Evolutionary conservation across 805 yeast genomes (phyloP), one percentile per base, ranked within the genome.

Genomic region (Wickerhamiella parazyma): DNA sequence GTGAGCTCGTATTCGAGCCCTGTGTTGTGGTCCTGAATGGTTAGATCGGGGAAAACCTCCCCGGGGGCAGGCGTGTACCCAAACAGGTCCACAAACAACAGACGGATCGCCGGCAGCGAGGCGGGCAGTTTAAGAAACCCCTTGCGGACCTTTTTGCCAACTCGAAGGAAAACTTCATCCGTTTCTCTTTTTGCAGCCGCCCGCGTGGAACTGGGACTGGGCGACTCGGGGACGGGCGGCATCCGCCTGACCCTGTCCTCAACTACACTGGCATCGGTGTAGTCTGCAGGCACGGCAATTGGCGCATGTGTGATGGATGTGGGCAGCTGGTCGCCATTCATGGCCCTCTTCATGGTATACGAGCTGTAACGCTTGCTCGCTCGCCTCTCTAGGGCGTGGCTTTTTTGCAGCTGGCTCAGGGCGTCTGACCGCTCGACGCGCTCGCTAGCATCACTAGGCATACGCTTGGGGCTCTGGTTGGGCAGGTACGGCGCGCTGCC

Each of bases 361-460:
- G 96, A 95, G 4, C 95, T 85, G 57, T 80, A 89, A 44, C 98
- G 68, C 52, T 89, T 80, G 0, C 96, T 87, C 0, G 97, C 99
- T 48, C 95, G 72, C 51, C 99, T 72, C 65, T 80, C 93, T 25
- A 91, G 65, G 2, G 83, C 80, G 38, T 82, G 83, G 3, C 87
- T 84, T 37, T 78, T 76, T 55, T 89, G 95, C 8, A 89, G 66
- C 51, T 82, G 83, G 0, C 76, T 68, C 22, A 87, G 66, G 0
- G 95, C 85, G 52, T 80, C 85, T 17, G 59, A 16, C 31, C 19
- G 31, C 25, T 18, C 26, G 6, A n/a, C 11, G 2, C 17, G 38
- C 31, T 36, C 36, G 20, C 17, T n/a, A 19, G 9, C 26, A 6
- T 34, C 34, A n/a, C 16, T 26, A 16, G 43, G 41, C 18, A 17